Evolutionary conservation across 2,329 filamentous ascomycete genomes (phyloP).

Genomic region (Chrysosporium queenslandicum): DNA sequence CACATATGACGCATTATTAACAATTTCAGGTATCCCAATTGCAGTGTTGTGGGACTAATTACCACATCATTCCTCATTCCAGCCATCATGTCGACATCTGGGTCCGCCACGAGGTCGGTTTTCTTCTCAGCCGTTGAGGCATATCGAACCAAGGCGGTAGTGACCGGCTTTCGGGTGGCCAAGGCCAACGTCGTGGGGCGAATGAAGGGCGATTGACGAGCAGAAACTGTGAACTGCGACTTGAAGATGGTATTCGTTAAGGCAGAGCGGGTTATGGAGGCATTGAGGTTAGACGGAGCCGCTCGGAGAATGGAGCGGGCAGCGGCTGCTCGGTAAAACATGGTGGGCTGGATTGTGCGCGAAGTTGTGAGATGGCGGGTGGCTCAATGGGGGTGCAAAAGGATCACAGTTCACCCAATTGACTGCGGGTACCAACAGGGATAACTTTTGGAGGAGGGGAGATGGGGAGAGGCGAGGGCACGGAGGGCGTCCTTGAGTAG

Average conservation of each 20-base stretch:
- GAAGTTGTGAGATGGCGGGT: not conserved
- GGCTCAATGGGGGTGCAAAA: conserved; percentile 1
- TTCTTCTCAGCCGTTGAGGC: conserved; percentile 45
- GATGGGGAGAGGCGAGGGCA: not conserved
- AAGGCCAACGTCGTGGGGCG: conserved; percentile 34
- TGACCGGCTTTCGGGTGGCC: conserved; percentile 37
- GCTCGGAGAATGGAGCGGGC: conserved; percentile 39
- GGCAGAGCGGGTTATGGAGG: conserved; percentile 34
- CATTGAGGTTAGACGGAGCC: conserved; percentile 33
- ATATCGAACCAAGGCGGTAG: conserved; percentile 42
- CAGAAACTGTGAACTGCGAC: conserved; percentile 37
- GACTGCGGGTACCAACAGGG: not conserved
- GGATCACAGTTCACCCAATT: conserved; percentile 2
- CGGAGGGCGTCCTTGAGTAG: not conserved
- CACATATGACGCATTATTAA: not conserved
- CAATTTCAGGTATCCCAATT: not conserved
- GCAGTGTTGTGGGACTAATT: conserved; percentile 24
- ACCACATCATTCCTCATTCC: conserved; percentile 51
- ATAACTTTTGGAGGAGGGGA: conserved; percentile 9
- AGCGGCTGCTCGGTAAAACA: conserved; percentile 39
- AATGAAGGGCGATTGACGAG: conserved; percentile 30
- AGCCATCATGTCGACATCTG: conserved; percentile 43
- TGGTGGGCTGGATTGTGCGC: conserved; percentile 25
- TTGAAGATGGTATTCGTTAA: conserved; percentile 35
- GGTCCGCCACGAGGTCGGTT: conserved; percentile 48